Evolutionary conservation across 208 protist species (phyloP).

Genomic region (Wallacemonas sp.): DNA sequence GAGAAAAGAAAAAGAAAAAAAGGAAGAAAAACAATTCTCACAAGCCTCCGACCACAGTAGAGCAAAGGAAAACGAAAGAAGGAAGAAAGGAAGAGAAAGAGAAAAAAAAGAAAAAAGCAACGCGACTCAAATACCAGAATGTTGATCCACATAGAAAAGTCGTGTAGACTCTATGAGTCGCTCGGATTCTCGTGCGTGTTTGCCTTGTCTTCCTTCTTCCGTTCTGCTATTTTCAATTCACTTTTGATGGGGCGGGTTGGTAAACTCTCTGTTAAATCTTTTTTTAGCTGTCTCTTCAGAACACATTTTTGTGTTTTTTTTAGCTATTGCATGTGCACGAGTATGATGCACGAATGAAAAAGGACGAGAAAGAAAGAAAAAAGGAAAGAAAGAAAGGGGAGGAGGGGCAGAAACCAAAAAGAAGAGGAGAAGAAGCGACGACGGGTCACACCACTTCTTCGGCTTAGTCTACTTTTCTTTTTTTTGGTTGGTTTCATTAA

Average conservation of each 20-base stretch:
- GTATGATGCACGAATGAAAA: conserved; percentile 5
- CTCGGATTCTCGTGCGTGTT: background rate
- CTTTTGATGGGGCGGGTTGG: no score
- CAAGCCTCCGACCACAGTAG: no score
- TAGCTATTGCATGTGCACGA: background rate
- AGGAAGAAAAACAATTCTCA: no score
- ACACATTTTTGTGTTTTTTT: background rate
- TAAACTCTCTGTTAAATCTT: no score
- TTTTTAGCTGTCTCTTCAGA: background rate
- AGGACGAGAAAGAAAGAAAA: conserved; percentile 22
- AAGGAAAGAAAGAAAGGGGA: conserved; percentile 6
- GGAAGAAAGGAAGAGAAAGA: conserved; percentile 3
- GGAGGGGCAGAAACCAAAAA: conserved; percentile 8
- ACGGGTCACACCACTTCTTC: background rate
- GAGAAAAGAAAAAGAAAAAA: no score
- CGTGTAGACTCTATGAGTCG: background rate
- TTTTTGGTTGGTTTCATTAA: background rate
- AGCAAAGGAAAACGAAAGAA: conserved; percentile 10
- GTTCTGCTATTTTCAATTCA: background rate
- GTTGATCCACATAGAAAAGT: background rate
- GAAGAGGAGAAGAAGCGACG: conserved; percentile 4
- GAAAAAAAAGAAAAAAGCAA: conserved; percentile 12
- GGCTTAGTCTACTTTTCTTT: background rate
- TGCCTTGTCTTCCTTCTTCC: background rate
- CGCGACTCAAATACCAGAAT: conserved; percentile 11